phyloP scores from a whole-genome alignment of 2,329 filamentous ascomycete species.

The Penicillium sp. region DNA sequence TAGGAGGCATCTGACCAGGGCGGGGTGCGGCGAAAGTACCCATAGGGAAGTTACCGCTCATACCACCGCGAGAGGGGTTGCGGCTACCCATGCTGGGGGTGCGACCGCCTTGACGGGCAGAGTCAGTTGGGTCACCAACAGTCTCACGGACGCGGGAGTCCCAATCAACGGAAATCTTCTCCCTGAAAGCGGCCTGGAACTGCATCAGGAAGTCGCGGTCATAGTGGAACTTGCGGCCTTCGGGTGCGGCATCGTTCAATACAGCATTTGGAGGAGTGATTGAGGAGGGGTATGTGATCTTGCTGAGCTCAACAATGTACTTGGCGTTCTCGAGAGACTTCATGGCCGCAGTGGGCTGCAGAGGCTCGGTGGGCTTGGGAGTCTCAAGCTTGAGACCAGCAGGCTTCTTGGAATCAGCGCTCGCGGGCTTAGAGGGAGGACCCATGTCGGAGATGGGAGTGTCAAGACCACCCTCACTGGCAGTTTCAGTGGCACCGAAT shows the following conservation, averaged over 20 bases:
- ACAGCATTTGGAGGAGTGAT: constrained; percentile 90
- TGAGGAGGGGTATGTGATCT: constrained; percentile 77
- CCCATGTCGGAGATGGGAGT: constrained; percentile 50
- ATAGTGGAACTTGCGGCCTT: constrained; percentile 85
- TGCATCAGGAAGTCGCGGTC: constrained; percentile 94
- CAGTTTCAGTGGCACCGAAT: constrained; percentile 35
- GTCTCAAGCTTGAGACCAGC: constrained; percentile 85
- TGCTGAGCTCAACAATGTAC: constrained; percentile 77
- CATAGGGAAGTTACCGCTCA: constrained; percentile 51
- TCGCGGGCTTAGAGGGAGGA: constrained; percentile 56
- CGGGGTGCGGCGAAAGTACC: constrained; percentile 62
- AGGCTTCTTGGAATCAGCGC: constrained; percentile 71
- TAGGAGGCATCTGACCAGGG: constrained; percentile 65
- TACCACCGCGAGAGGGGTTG: constrained; percentile 50
- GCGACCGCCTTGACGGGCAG: constrained; percentile 61
- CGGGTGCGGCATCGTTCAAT: constrained; percentile 72
- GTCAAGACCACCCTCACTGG: constrained; percentile 48
- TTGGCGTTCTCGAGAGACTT: constrained; percentile 90
- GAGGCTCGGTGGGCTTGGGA: constrained; percentile 82
- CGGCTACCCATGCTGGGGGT: constrained; percentile 53
- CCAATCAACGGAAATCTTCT: constrained; percentile 94
- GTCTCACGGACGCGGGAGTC: constrained; percentile 82
- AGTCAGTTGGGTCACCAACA: constrained; percentile 70
- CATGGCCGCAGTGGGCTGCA: constrained; percentile 90
- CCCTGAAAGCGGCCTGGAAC: constrained; percentile 93